Evolutionary conservation across 2,329 filamentous ascomycete species (phyloP).

Genomic region (Fusarium euwallaceae): DNA sequence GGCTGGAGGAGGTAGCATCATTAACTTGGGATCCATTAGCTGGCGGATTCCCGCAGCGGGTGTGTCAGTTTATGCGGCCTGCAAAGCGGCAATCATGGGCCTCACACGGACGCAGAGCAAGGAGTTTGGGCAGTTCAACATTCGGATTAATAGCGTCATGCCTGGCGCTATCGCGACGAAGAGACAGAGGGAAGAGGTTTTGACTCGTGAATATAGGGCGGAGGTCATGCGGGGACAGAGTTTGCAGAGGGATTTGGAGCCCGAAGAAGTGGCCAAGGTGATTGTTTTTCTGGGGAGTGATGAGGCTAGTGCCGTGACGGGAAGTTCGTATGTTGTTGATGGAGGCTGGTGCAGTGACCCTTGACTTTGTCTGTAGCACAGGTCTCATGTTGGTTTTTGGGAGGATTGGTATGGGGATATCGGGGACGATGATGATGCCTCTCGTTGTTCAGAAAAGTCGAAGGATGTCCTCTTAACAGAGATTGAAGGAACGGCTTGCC

Average conservation of each 20-base stretch:
- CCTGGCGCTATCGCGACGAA: constrained; percentile 62
- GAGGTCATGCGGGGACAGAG: constrained; percentile 57
- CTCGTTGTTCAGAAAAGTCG: neutral
- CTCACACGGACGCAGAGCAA: constrained; percentile 68
- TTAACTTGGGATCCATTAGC: constrained; percentile 67
- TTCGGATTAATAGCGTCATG: constrained; percentile 64
- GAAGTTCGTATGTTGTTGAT: constrained; percentile 54
- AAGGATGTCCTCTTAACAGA: neutral
- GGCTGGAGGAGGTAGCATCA: constrained; percentile 60
- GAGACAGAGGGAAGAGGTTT: constrained; percentile 58
- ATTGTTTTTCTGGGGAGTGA: constrained; percentile 61
- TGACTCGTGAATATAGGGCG: constrained; percentile 58
- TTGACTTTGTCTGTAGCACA: neutral
- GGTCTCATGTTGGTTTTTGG: too few relatives aligned
- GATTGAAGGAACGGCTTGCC: neutral
- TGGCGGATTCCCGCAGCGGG: constrained; percentile 59
- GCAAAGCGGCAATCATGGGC: constrained; percentile 68
- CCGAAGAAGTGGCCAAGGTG: constrained; percentile 60
- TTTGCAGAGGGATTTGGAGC: constrained; percentile 56
- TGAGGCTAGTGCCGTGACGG: constrained; percentile 61
- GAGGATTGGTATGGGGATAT: neutral
- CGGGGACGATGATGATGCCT: neutral
- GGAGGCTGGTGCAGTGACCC: constrained; percentile 50
- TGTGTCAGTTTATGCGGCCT: constrained; percentile 62
- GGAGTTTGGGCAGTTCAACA: constrained; percentile 63